Evolutionary conservation across 2,329 filamentous ascomycete species (phyloP), one percentile per base, ranked within the genome.

Genomic region (Pseudocercospora eumusae): DNA sequence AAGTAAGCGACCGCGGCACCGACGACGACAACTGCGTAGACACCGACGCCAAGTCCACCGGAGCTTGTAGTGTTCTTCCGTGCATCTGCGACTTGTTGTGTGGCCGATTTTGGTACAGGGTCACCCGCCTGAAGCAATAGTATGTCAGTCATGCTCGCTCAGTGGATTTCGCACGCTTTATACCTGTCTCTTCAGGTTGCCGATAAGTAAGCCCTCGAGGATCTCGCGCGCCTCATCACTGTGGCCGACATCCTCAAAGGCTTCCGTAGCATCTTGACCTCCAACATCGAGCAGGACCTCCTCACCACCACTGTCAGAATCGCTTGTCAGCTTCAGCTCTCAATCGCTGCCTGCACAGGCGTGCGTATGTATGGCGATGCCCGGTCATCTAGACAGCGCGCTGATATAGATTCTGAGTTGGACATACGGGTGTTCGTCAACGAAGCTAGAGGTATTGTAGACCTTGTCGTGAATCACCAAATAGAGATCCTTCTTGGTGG

Each of bases 231-330:
- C 95, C 84, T 99, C 95, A 79, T 99, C 95, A 74, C 91, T 96
- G 89, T 99, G 95, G 75, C 95, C 95, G 74, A 99, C 95, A 80
- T 99, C 95, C 83, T 99, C 95, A 77, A 99, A 99, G 65, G 95
- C 93, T 82, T 98, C 95, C 72, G 93, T 96, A 74, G 91, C 90
- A 79, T 99, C 95, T 82, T 96, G 93, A 71, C 95, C 95, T 74
- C 84, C 95, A 68, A 98, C 93, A 71, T 99, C 95, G 71, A 99
- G 89, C 67, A 99, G 83, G 71, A 99, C 95, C 83, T 99, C 95
- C 82, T 99, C 95, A 82, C 95, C 95, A 83, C 95, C 95, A 73
- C 95, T 98, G 56, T 62, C 53, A 63, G 63, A 59, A 62, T 33
- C 50, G 60, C 44, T 55, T 59, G 56, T 65, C 63, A 59, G 55